Evolutionary conservation across 345 rosid species (phyloP).

Genomic region (Balakata baccata): DNA sequence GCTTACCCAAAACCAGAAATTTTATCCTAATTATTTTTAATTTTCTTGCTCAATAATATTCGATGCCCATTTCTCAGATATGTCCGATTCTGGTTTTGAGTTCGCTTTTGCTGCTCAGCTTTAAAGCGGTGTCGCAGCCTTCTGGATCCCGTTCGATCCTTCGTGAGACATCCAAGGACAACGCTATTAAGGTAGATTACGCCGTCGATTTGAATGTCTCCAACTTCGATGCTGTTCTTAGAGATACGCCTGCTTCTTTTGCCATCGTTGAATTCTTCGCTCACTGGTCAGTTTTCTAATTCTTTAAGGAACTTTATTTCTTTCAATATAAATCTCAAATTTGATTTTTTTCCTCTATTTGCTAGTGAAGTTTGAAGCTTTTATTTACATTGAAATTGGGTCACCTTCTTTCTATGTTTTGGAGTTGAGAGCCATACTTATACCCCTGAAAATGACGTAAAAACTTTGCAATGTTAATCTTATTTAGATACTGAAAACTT

Average conservation of each 20-base stretch:
- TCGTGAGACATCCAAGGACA: constrained; percentile 37
- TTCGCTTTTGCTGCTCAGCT: constrained; percentile 29
- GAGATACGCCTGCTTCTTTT: constrained; percentile 64
- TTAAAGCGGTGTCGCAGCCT: constrained; percentile 33
- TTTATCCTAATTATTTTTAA: no score
- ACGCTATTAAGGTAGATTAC: constrained; percentile 34
- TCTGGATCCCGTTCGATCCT: constrained; percentile 65
- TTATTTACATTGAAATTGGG: background rate
- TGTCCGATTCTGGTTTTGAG: constrained; percentile 35
- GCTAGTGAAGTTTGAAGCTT: background rate
- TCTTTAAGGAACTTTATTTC: background rate
- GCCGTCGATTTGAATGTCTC: constrained; percentile 70
- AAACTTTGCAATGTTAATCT: background rate
- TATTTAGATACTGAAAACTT: background rate
- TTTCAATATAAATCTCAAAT: background rate
- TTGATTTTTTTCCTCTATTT: background rate
- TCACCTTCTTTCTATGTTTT: background rate
- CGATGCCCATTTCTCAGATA: constrained; percentile 43
- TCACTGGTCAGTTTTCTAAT: constrained; percentile 55
- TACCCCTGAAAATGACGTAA: background rate
- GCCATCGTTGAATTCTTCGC: constrained; percentile 91
- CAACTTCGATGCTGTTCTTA: constrained; percentile 62
- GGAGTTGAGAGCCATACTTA: background rate
- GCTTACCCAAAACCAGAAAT: no score
- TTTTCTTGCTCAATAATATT: no score